Conservation (phyloP, 805 yeast species). For the Hanseniaspora osmophila region DNA sequence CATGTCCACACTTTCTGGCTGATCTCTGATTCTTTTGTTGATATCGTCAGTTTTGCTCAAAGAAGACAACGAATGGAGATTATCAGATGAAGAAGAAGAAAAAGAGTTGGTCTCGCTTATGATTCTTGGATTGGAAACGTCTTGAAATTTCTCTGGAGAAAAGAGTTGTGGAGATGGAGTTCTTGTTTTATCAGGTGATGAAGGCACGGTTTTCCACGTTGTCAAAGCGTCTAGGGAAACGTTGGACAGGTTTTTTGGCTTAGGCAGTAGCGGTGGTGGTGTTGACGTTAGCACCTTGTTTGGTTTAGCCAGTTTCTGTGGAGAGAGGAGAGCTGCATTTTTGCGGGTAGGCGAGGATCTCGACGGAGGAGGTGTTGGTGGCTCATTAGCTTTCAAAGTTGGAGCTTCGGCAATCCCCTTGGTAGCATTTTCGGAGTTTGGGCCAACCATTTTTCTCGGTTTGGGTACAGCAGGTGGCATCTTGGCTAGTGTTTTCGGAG, state of each 20-base stretch:
- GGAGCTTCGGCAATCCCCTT: not conserved
- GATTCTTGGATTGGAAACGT: too few species aligned
- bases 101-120: too few species aligned
- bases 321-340: not conserved
- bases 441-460: not conserved
- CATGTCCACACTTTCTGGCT: not conserved
- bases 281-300: not conserved
- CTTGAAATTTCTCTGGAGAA: not conserved
- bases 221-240: not conserved
- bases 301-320: not conserved
- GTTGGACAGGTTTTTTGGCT: slow-evolving; percentile 3
- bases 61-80: not conserved
- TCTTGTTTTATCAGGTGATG: not conserved
- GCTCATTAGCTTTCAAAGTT: not conserved
- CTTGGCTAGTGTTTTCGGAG: not conserved
- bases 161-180: not conserved
- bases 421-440: slow-evolving; percentile 1
- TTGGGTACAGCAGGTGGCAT: not conserved
- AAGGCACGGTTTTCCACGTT: not conserved
- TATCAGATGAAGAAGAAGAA: too few species aligned
- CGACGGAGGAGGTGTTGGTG: not conserved
- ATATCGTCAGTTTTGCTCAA: not conserved
- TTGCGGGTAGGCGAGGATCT: not conserved
- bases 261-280: slow-evolving; percentile 3
- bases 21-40: not conserved